Evolutionary conservation across 1,284 basidiomycete species (phyloP), one percentile per base, ranked within the genome.

Genomic region (Ustilago nuda): DNA sequence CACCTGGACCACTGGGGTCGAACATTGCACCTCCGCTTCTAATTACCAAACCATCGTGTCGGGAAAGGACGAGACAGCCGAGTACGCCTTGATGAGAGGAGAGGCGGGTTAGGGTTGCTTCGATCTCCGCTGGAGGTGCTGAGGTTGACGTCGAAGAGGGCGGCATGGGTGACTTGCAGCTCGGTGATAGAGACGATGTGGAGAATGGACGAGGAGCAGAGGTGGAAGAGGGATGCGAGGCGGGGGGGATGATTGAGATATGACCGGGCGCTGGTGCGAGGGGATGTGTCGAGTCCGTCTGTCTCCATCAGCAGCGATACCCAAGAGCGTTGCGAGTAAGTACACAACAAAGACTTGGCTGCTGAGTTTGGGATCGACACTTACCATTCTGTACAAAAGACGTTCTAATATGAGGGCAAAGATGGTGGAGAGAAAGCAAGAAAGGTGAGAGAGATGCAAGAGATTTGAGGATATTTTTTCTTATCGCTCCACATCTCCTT

Each of bases 1-100:
- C 80, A 13, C 81, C 80, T 1, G 80, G 80, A 13, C 80, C 80
- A 17, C 61, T 71, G 2, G 80, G 81, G 17, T 83, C 82, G 45
- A 83, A 83, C 88, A 70, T 76, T 87, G 83, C 43, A 0, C 82
- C 82, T 4, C 79, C 80, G 39, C 65, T 73, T 23, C 80, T 63
- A 45, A 83, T 83, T n/a, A 83, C 79, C n/a, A 83, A 56, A 1
- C 76, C 79, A 41, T 83, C 82, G 43, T 80, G 66, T 5, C 82
- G 65, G 33, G 70, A 73, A 15, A 83, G 77, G 23, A 83, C 75
- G 12, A 83, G 62, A 36, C 76, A 80, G 15, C 82, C 82, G 1
- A 72, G 56, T 19, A 83, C 82, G 39, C 75, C 76, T 17, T 69
- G 71, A 57, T 83, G 79, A 11, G 72, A 46, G 7, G 77, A 81